Evolutionary conservation across 306 rosid genomes (phyloP), one percentile per base, ranked within the genome.

Genomic region (Lagenaria siceraria): DNA sequence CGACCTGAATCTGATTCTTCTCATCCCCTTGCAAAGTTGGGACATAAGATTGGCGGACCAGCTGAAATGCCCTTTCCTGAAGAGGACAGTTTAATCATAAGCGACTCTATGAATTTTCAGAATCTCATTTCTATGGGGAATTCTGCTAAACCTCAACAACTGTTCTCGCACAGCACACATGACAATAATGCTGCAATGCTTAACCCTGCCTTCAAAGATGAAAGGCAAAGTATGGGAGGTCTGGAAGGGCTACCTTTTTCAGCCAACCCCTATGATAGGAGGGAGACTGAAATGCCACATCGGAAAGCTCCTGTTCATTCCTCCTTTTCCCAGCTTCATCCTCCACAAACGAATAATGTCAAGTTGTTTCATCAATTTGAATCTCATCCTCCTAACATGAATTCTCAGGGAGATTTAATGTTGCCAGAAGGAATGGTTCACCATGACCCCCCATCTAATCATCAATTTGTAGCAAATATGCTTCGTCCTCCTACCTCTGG

Each of bases 81-180:
- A 81, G 99, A 96, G 83, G 94, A 89, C 81, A 86, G 86, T 85
- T 87, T 90, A 86, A 83, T 90, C 85, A 8, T 86, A 10, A 70
- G 89, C 59, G 88, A 85, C 80, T 88, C 93, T 81, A 60, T 78
- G 65, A 81, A 77, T 79, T 83, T 90, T 56, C 97, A 80, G 53
- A 86, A 80, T 74, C 81, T 88, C 51, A 69, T 85, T 68, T 84
- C 92, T 81, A 74, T 87, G 9, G 88, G 87, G 77, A 87, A 78
- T 88, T 77, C 83, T 64, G 87, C 82, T 55, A 91, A 86, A 85
- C 53, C 86, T 48, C 93, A 86, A 38, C 65, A 84, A 82, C 76
- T 74, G 31, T 77, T 83, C 68, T 80, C 87, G 78, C 84, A 79
- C 77, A 89, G 87, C 85, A 29, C 87, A 21, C 78, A 89, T 22